Evolutionary conservation across 1,284 basidiomycete species (phyloP).

Genomic region (Stygiomarasmius scandens): DNA sequence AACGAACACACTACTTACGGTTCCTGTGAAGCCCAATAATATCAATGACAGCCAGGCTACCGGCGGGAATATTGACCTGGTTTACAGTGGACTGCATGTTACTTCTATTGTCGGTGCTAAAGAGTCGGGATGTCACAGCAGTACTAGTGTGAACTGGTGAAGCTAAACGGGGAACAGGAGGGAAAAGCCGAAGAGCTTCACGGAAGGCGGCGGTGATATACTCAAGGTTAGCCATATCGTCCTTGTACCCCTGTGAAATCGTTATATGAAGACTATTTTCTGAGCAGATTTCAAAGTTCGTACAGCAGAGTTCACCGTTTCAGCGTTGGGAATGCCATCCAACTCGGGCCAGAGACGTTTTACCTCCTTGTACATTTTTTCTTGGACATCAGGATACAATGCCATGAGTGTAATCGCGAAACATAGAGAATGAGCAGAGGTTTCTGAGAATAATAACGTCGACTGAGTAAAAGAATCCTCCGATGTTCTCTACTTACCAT

Average conservation of each 20-base stretch:
- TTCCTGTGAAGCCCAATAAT: slow-evolving; percentile 39
- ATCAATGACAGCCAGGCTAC: slow-evolving; percentile 43
- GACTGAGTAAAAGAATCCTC: neutral
- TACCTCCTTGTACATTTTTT: slow-evolving; percentile 44
- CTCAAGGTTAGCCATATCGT: slow-evolving; percentile 35
- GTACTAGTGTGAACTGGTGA: slow-evolving; percentile 41
- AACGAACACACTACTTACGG: too few relatives aligned
- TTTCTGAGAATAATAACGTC: slow-evolving; percentile 33
- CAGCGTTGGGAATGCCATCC: slow-evolving; percentile 13
- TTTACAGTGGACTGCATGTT: slow-evolving; percentile 30
- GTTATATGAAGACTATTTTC: neutral
- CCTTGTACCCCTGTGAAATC: slow-evolving; percentile 36
- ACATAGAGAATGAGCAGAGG: slow-evolving; percentile 44
- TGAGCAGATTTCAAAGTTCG: neutral
- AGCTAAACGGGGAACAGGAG: slow-evolving; percentile 40
- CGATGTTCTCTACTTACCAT: slow-evolving; percentile 26
- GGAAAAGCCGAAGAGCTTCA: slow-evolving; percentile 47
- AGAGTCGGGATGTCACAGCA: slow-evolving; percentile 34
- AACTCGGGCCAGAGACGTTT: slow-evolving; percentile 35
- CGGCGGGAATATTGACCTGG: slow-evolving; percentile 39
- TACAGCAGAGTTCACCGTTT: slow-evolving; percentile 23
- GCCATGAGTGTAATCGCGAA: slow-evolving; percentile 46
- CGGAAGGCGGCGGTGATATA: slow-evolving; percentile 44
- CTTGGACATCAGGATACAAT: slow-evolving; percentile 46
- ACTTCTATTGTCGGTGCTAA: slow-evolving; percentile 29